Base-by-base conservation (phyloP, 2,329 filamentous ascomycete genomes). In the Blastomyces silverae region DNA sequence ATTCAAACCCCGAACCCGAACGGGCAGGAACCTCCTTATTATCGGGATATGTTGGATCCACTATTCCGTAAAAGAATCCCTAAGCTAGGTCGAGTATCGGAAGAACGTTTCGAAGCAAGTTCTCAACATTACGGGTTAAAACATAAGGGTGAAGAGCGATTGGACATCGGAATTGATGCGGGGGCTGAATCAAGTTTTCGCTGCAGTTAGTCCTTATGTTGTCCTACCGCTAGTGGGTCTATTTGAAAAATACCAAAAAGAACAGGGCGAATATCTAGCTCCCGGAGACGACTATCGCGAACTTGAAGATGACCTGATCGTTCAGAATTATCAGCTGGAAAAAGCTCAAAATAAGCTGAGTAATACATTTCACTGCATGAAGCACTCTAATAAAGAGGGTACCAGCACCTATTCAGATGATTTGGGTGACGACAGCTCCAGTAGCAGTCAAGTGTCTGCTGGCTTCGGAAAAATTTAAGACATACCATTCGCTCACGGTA, bases 251-350 rank as follows among this genome's bases (percentile, higher is more conserved):
- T 62, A 39, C 55, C 22, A 55, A 15, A 3, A 28, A 17, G 48
- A 52, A 22, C 44, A 44, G n/a, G 46, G 55, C 34, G 13, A 10
- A 44, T 62, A 62, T 25, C 61, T 34, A 53, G n/a, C 22, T 46
- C 34, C 42, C 15, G 61, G 55, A 39, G 61, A 55, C 61, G 31
- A 62, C 46, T 55, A 53, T 39, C 46, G n/a, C 31, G 25, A 37
- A 48, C 34, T 62, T 48, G 48, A 62, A 28, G 15, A 52, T 10
- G 22, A 25, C 20, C n/a, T 52, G n/a, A 53, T 37, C 20, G 4
- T 34, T 6, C 34, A 55, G 20, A 48, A 55, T 42, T 55, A 62
- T 55, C 6, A 37, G 44, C 48, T 62, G 2, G 28, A 62, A 22
- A 55, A 39, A 17, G n/a, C 28, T 2, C 39, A 62, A 53, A 22